Percentiles rank a stretch among this genome's conserved stretches.
Conservation (phyloP, 768 basidiomycete genomes). For the Tylopilus sp. region DNA sequence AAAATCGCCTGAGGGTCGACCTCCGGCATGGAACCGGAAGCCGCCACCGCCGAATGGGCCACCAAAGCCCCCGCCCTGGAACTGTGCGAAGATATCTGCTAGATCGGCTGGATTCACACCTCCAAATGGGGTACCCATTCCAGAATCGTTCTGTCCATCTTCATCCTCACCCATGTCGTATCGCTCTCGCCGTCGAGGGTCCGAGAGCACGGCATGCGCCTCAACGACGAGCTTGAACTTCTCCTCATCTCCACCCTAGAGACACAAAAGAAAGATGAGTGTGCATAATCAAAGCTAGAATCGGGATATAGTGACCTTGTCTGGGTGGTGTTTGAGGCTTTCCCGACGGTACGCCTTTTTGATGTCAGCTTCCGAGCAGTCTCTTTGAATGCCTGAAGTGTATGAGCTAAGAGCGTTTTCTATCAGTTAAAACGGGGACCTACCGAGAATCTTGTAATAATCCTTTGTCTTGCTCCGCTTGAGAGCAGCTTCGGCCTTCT, state of each 20-base stretch:
- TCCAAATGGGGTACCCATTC: conserved; percentile 36
- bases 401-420: neutral
- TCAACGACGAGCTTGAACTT: conserved; percentile 91
- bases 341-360: conserved; percentile 91
- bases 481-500: conserved; percentile 76
- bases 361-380: conserved; percentile 68
- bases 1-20: conserved; percentile 14
- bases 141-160: conserved; percentile 53
- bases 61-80: conserved; percentile 37
- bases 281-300: neutral
- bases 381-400: conserved; percentile 40
- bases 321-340: conserved; percentile 81
- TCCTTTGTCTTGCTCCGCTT: conserved; percentile 91
- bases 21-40: conserved; percentile 26
- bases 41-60: conserved; percentile 32
- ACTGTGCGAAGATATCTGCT: conserved; percentile 62
- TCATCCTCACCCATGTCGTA: conserved; percentile 85
- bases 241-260: conserved; percentile 89
- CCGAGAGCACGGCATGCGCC: conserved; percentile 79
- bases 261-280: conserved; percentile 4
- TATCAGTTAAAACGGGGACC: neutral
- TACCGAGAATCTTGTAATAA: conserved; percentile 75
- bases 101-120: conserved; percentile 49
- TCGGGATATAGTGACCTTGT: conserved; percentile 51
- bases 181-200: conserved; percentile 64